Base-by-base conservation (phyloP, 2,329 filamentous ascomycete genomes). In the Talaromyces verruculosus region DNA sequence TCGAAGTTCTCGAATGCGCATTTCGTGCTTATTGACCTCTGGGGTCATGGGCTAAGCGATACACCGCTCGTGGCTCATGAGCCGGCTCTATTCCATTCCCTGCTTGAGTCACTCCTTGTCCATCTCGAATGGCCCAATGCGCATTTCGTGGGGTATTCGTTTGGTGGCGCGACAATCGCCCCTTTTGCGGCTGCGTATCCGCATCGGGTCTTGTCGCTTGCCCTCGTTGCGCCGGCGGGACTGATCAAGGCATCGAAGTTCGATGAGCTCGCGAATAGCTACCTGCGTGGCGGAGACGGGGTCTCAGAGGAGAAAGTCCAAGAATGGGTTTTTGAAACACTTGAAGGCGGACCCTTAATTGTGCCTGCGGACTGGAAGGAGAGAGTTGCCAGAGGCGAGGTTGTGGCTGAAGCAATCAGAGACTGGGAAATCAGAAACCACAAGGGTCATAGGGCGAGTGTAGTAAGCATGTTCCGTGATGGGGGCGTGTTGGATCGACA, bases 1-100 rank as follows among this genome's bases (percentile, higher is more conserved):
- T 41, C 71, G 0, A 69, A 68, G 0, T 80, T 78, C 55, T 78
- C 82, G 0, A 30, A 68, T 0, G 71, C 82, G 0, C 75, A 81
- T 11, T 74, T 81, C 37, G 79, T 82, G 0, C 72, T 84, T 0
- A 19, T 84, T 15, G 84, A 86, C 64, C 78, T 82, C 11, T 86
- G 82, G 83, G 84, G 84, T 35, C 84, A 86, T 61, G 84, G 84
- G 0, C 72, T 86, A n/a, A 80, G 75, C 33, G 80, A 82, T 5
- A 85, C 83, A 0, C 84, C 84, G 0, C 2, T 82, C 0, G 35
- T 70, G 0, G 69, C 83, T 0, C 83, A 85, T 62, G 74, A 74
- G 0, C 68, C 79, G 0, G 45, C 63, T 0, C 67, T 85, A 0
- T 85, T 86, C 65, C 79, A 83, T 55, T 17, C 17, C 0, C 70